phyloP scores from a whole-genome alignment of 2,329 filamentous ascomycete genomes.

The Cercospora sp. region DNA sequence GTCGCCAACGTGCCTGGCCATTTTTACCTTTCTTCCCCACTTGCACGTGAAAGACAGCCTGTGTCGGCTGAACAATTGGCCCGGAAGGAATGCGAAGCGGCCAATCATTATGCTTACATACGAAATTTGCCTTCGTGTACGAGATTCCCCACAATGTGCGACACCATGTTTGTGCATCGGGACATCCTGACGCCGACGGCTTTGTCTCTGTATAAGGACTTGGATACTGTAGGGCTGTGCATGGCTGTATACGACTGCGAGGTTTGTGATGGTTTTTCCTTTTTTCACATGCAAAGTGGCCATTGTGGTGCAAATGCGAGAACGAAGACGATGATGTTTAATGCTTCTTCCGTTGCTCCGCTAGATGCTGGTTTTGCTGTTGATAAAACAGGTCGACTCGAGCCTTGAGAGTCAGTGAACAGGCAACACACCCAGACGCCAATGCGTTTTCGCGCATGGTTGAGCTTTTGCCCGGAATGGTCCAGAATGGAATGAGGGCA shows the following conservation, averaged over 20 bases:
- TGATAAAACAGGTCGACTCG: neutral
- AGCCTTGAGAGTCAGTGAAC: neutral
- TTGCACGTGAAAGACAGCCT: neutral
- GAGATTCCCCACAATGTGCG: neutral
- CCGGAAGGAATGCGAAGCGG: neutral
- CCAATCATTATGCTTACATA: neutral
- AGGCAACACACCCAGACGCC: neutral
- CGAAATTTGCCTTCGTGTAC: neutral
- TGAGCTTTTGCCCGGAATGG: neutral
- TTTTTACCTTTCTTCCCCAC: neutral
- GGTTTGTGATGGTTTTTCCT: too few species aligned
- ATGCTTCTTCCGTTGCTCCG: neutral
- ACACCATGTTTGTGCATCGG: neutral
- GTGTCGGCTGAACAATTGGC: neutral
- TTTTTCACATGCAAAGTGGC: neutral
- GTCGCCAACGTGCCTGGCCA: neutral
- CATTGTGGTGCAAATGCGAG: neutral
- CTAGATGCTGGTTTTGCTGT: neutral
- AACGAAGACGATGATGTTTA: neutral
- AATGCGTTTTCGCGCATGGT: neutral
- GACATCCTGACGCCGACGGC: neutral
- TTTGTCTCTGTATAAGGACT: neutral
- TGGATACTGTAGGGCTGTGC: neutral
- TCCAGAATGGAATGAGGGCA: neutral
- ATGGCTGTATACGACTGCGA: neutral